Percentiles rank a stretch among this genome's conserved stretches.
phyloP scores from a whole-genome alignment of 2,329 filamentous ascomycete species.

The Arthrobotrys entomopaga region DNA sequence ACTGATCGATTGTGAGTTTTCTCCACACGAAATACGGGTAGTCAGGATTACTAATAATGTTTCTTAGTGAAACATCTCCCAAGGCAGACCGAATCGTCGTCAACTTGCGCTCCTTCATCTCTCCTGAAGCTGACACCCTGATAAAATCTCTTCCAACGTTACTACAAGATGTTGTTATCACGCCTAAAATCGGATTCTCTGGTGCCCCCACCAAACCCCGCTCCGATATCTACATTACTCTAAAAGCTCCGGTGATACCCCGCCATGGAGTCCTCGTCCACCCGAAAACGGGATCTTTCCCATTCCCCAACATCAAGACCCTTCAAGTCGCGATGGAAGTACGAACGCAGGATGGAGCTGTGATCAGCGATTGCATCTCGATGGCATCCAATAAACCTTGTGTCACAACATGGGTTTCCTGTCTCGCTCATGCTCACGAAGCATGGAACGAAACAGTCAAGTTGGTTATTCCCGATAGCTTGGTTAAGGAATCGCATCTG shows the following conservation, averaged over 20 bases:
- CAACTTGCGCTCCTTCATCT: constrained; percentile 79
- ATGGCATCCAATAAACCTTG: constrained; percentile 82
- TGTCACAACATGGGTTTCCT: constrained; percentile 87
- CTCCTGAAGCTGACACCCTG: constrained; percentile 79
- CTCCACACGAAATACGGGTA: not conserved
- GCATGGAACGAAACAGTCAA: constrained; percentile 89
- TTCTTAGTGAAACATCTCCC: constrained; percentile 71
- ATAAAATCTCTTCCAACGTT: constrained; percentile 88
- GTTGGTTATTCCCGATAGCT: constrained; percentile 78
- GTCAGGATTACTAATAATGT: constrained; percentile 36
- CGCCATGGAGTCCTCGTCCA: constrained; percentile 73
- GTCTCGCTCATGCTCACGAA: constrained; percentile 79
- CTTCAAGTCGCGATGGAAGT: constrained; percentile 91
- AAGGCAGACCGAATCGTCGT: constrained; percentile 81
- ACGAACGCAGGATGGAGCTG: constrained; percentile 75
- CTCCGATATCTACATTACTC: constrained; percentile 93
- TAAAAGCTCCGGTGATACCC: constrained; percentile 80
- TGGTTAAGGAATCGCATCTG: constrained; percentile 84
- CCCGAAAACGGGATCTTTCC: constrained; percentile 82
- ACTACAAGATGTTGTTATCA: constrained; percentile 81
- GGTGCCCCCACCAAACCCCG: constrained; percentile 86
- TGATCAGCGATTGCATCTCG: constrained; percentile 87
- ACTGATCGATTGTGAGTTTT: constrained; percentile 58
- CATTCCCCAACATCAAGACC: constrained; percentile 76
- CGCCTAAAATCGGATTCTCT: constrained; percentile 90